Evolutionary conservation across 2,329 filamentous ascomycete species (phyloP).

Genomic region (Oidium heveae): DNA sequence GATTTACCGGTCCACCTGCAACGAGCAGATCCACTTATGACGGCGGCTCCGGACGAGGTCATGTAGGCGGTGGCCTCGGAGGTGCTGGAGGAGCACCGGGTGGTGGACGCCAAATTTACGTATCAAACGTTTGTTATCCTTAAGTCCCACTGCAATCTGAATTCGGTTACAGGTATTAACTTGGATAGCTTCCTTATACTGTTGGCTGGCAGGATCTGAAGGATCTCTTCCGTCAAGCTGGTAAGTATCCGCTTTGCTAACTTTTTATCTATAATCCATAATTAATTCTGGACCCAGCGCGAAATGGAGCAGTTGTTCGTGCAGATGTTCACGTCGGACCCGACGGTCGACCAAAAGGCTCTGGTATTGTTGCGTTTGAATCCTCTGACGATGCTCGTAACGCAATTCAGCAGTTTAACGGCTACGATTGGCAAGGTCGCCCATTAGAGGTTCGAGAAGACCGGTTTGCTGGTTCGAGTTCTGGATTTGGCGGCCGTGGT

Average conservation of each 20-base stretch:
- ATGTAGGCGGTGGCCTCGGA: conserved; percentile 23
- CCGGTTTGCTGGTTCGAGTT: conserved; percentile 47
- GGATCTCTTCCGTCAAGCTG: conserved; percentile 93
- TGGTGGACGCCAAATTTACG: conserved; percentile 75
- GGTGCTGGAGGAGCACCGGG: conserved; percentile 29
- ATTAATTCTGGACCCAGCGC: conserved; percentile 17
- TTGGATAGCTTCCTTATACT: conserved; percentile 69
- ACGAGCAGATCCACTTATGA: conserved; percentile 36
- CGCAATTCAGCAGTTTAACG: conserved; percentile 93
- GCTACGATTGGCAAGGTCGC: conserved; percentile 94
- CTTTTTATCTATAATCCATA: conserved; percentile 6
- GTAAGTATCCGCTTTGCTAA: conserved; percentile 28
- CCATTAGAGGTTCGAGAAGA: conserved; percentile 88
- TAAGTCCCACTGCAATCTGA: conserved; percentile 7
- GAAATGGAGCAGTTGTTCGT: conserved; percentile 61
- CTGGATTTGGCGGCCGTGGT: conserved; percentile 19
- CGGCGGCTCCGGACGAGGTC: conserved; percentile 20
- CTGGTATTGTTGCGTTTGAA: conserved; percentile 91
- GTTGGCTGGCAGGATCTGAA: conserved; percentile 98
- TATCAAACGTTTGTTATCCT: conserved; percentile 75
- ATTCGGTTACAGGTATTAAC: conserved; percentile 1
- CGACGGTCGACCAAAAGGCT: conserved; percentile 84
- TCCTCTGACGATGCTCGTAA: conserved; percentile 83
- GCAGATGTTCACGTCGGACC: conserved; percentile 85
- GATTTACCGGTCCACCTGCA: conserved; percentile 58